Evolutionary conservation across 768 basidiomycete genomes (phyloP).

Genomic region (Hygrocybe coccinea): DNA sequence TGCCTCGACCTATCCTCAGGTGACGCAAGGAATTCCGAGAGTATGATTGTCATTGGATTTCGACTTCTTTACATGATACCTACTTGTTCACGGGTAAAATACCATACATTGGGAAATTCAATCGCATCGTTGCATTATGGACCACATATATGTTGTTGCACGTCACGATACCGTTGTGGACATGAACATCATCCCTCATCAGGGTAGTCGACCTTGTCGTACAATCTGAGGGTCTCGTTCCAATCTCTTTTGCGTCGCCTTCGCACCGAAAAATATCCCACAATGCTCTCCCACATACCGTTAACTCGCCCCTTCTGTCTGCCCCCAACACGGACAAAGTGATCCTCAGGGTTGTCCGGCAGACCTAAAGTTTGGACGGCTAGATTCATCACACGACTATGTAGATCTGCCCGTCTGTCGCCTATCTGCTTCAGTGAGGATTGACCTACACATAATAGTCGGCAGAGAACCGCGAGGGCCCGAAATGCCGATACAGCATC

Average conservation of each 20-base stretch:
- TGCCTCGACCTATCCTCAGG: conserved; percentile 61
- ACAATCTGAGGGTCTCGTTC: conserved; percentile 80
- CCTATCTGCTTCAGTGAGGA: conserved; percentile 50
- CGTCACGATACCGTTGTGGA: neutral
- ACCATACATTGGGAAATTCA: too few species aligned
- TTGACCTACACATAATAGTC: conserved; percentile 60
- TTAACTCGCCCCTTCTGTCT: conserved; percentile 67
- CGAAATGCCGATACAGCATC: conserved; percentile 77
- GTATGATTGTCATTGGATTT: conserved; percentile 14
- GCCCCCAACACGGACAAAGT: conserved; percentile 56
- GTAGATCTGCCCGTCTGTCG: conserved; percentile 50
- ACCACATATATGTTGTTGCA: too few species aligned
- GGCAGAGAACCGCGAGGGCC: conserved; percentile 58
- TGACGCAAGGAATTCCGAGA: conserved; percentile 56
- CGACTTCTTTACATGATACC: neutral
- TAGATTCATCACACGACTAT: conserved; percentile 62
- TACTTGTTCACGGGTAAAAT: neutral
- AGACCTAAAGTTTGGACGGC: conserved; percentile 56
- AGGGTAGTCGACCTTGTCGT: conserved; percentile 80
- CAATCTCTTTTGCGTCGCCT: conserved; percentile 81
- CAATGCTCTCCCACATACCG: conserved; percentile 63
- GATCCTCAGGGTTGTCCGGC: conserved; percentile 63
- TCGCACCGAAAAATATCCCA: conserved; percentile 75
- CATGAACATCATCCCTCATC: conserved; percentile 37
- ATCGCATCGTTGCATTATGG: too few species aligned